A percentile compares a stretch with the other conserved stretches of the same genome.
phyloP scores from a whole-genome alignment of 106 monocot species.

The Dioscorea zingiberensis region DNA sequence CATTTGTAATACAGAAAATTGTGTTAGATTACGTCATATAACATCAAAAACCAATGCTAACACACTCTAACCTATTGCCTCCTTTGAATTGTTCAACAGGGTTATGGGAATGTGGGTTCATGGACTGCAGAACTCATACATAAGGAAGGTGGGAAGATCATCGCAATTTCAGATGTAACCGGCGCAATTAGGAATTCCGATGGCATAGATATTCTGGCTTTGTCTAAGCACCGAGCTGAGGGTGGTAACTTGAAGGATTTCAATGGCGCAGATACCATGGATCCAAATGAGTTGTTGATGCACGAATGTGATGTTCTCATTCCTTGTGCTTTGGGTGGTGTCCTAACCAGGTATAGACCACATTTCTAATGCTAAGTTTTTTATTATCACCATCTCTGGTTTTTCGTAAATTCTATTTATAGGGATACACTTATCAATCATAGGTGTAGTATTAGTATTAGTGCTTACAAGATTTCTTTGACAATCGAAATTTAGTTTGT shows the following conservation, averaged over 20 bases:
- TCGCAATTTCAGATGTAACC: slow-evolving; percentile 60
- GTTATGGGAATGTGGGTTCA: slow-evolving; percentile 89
- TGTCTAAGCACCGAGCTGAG: slow-evolving; percentile 41
- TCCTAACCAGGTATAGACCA: slow-evolving; percentile 54
- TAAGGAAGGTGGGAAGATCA: slow-evolving; percentile 69
- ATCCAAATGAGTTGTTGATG: slow-evolving; percentile 49
- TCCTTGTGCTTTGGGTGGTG: slow-evolving; percentile 84
- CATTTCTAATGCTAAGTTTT: neutral
- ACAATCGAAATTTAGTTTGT: too few species aligned
- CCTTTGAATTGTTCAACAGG: neutral
- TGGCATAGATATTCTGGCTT: slow-evolving; percentile 63
- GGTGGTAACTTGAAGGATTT: too few species aligned
- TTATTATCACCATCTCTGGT: too few species aligned
- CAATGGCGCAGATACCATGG: slow-evolving; percentile 42
- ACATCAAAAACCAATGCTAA: neutral
- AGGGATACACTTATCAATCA: too few species aligned
- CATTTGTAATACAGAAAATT: too few species aligned
- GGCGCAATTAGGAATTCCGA: slow-evolving; percentile 63
- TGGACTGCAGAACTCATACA: slow-evolving; percentile 81
- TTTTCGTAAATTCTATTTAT: too few species aligned
- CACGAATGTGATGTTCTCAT: slow-evolving; percentile 91
- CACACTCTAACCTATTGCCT: neutral
- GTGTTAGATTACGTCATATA: too few species aligned
- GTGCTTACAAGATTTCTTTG: too few species aligned
- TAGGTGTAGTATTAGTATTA: too few species aligned